phyloP scores from a whole-genome alignment of 2,329 filamentous ascomycete genomes.

The Fusarium nisikadoi region DNA sequence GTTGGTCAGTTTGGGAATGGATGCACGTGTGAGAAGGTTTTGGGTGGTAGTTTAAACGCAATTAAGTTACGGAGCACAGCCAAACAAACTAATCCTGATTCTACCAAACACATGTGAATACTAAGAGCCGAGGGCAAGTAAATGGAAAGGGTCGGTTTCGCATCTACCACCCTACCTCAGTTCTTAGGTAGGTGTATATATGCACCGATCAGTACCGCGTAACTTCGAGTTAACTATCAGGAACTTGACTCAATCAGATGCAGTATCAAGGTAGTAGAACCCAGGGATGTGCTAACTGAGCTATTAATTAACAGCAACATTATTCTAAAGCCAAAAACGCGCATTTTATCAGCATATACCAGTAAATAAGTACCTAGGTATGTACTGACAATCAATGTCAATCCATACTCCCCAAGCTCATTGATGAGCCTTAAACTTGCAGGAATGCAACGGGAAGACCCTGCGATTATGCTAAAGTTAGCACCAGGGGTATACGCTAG shows the following conservation, averaged over 20 bases:
- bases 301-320: neutral
- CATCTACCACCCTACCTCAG: neutral
- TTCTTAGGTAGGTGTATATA: neutral
- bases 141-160: neutral
- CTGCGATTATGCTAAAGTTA: conserved; percentile 14
- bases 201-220: neutral
- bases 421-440: conserved; percentile 3
- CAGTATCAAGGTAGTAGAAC: neutral
- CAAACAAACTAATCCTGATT: neutral
- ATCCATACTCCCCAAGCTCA: neutral
- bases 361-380: too few species aligned
- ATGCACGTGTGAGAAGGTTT: neutral
- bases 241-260: neutral
- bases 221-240: neutral
- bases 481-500: conserved; percentile 10
- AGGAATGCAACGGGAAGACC: neutral
- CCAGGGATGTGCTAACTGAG: neutral
- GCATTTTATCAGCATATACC: neutral
- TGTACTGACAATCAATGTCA: neutral
- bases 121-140: neutral
- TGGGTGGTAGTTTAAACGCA: neutral
- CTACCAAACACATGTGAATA: neutral
- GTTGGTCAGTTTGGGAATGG: conserved; percentile 11
- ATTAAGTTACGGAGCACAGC: neutral
- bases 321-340: neutral